Percentiles rank a stretch among this genome's conserved stretches.
These are phyloP conservation scores for Rhizoclosmatium globosum DNA, from an alignment of 192 early-diverging fungal genomes.

Conservation along the genomic window DNA sequence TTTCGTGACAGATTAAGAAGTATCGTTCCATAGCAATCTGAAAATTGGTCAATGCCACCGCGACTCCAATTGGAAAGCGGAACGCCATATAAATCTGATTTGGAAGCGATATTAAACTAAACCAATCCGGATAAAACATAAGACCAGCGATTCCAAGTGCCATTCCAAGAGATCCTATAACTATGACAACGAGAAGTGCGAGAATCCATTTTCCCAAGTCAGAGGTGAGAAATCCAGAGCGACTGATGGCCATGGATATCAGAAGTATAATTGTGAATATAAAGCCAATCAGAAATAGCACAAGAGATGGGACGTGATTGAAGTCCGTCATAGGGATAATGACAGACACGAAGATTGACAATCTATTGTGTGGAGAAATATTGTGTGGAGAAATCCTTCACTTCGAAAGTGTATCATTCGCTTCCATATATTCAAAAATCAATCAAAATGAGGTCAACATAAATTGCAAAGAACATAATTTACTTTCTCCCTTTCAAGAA, in stretches of 20 bases:
- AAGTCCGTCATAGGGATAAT: too few species aligned
- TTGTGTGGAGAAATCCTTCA: too few species aligned
- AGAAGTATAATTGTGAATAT: too few species aligned
- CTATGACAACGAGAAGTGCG: neutral
- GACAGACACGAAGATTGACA: too few species aligned
- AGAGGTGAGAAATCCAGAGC: neutral
- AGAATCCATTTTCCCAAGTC: neutral
- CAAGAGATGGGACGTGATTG: too few species aligned
- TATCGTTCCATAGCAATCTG: neutral
- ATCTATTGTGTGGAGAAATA: too few species aligned
- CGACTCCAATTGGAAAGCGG: neutral
- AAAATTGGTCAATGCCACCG: neutral
- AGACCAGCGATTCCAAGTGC: neutral
- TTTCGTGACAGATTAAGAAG: neutral
- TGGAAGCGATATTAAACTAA: neutral
- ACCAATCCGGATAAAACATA: neutral
- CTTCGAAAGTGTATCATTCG: too few species aligned
- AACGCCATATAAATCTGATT: neutral
- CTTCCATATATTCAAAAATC: too few species aligned
- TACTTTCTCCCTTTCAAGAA: conserved; percentile 10
- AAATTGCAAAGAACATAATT: neutral
- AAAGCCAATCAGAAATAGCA: too few species aligned
- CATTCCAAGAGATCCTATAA: neutral
- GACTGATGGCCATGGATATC: too few species aligned
- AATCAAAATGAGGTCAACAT: too few species aligned